Conservation (phyloP, 2,329 filamentous ascomycete species). For the Neofusicoccum sp. region DNA sequence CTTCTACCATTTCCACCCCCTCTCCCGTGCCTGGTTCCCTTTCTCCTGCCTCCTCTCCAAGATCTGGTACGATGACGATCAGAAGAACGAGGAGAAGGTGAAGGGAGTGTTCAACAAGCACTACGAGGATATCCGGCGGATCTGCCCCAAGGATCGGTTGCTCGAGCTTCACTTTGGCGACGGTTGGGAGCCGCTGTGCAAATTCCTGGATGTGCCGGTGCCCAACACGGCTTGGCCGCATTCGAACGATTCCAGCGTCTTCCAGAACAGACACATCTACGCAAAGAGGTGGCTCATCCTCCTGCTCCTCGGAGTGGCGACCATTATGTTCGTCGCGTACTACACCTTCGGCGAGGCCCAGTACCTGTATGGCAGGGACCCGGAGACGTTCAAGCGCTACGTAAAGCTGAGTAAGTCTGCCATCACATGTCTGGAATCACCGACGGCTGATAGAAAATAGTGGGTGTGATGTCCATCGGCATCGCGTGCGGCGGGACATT, state of each 20-base stretch:
- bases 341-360: not conserved
- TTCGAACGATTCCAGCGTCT: constrained; percentile 20
- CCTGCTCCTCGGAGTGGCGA: not conserved
- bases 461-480: no score
- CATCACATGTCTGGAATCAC: no score
- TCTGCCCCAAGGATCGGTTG: constrained; percentile 29
- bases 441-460: no score
- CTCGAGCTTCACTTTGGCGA: constrained; percentile 29
- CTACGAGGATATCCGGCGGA: constrained; percentile 24
- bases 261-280: not conserved
- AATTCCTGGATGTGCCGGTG: constrained; percentile 30
- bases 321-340: not conserved
- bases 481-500: no score
- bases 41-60: not conserved
- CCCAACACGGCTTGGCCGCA: constrained; percentile 30
- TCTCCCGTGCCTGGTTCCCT: not conserved
- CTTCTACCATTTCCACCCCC: not conserved
- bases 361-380: not conserved
- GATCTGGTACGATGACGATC: not conserved
- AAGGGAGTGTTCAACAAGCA: constrained; percentile 22
- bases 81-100: constrained; percentile 10
- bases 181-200: constrained; percentile 35
- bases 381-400: not conserved
- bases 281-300: not conserved
- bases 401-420: not conserved